Evolutionary conservation across 2,329 filamentous ascomycete genomes (phyloP), one percentile per base, ranked within the genome.

Genomic region (Dendrostoma leiphaemia): DNA sequence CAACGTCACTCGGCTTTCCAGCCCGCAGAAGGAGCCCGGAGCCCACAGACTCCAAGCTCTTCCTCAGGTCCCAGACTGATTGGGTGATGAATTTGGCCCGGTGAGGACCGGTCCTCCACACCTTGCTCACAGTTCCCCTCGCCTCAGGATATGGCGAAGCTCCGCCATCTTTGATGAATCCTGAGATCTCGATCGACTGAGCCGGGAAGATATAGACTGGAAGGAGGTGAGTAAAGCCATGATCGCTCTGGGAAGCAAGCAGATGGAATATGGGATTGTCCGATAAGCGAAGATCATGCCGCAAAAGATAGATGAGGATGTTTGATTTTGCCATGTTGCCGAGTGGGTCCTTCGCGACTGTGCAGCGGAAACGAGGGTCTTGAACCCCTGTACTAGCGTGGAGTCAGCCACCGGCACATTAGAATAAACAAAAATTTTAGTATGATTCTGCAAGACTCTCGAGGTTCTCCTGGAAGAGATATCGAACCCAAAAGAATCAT

Each of bases 251-350:
- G 59, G 72, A 82, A 55, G 72, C 72, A 47, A 80, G 73, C 62
- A 70, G 78, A 64, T 90, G 77, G 19, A 93, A 78, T 38, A 91
- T 77, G 0, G 88, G 88, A 63, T 92, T 92, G 69, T 93, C 89
- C 26, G 81, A 76, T 24, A 89, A 75, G 57, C 90, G 85, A 19
- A 91, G 75, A 66, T 93, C 90, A 61, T 85, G 83, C 41, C 89
- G 83, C 32, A 92, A 69, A 21, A 92, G 68, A 64, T 91, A 91
- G 52, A 93, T 75, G 48, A 91, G 72, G 23, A 89, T 75, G 29
- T 79, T 82, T 10, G 64, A 67, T 23, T 59, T 59, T 47, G 63
- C 53, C 68, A 70, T 72, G 24, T 3, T 51, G 47, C 19, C 24
- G 9, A 6, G 13, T 19, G 24, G 26, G 4, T 13, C 23, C 7